A percentile compares a stretch with the other conserved stretches of the same genome.
Conservation (phyloP, 805 yeast species). For the Yarrowia porcina region DNA sequence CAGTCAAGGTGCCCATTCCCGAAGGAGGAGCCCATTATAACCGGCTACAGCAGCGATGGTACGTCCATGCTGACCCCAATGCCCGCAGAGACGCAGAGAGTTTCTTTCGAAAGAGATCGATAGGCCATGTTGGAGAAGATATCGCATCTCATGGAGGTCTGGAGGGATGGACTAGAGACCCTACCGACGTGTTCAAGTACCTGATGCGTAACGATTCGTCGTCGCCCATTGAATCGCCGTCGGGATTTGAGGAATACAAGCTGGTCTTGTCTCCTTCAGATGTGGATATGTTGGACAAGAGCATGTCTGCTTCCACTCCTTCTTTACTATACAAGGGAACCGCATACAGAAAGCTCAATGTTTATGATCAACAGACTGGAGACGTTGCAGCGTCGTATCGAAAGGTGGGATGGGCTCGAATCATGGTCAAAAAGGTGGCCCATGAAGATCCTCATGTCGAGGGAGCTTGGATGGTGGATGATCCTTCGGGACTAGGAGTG, state of each 20-base stretch:
- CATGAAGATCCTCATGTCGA: conserved; percentile 29
- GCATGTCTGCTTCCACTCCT: not conserved
- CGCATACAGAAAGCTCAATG: conserved; percentile 33
- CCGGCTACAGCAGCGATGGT: conserved; percentile 23
- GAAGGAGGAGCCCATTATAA: conserved; percentile 19
- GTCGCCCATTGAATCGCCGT: not conserved
- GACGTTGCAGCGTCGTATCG: conserved; percentile 27
- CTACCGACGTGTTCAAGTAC: conserved; percentile 18
- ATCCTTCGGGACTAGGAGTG: conserved; percentile 35
- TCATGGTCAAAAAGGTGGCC: conserved; percentile 30
- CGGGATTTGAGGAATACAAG: conserved; percentile 15
- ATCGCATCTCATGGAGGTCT: conserved; percentile 1
- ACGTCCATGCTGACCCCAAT: conserved; percentile 19
- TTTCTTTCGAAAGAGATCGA: not conserved
- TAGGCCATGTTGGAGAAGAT: not conserved
- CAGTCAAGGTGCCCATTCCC: conserved; percentile 16
- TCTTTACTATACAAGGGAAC: conserved; percentile 31
- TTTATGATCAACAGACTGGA: conserved; percentile 28
- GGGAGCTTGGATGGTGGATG: conserved; percentile 39
- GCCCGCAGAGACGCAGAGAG: conserved; percentile 21
- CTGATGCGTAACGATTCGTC: conserved; percentile 15
- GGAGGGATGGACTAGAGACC: not conserved
- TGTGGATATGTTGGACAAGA: conserved; percentile 19
- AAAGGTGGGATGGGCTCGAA: conserved; percentile 39
- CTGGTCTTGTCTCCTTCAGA: conserved; percentile 28